Evolutionary conservation across 139 green algal species (phyloP), one percentile per base, ranked within the genome.

Genomic region (Dunaliella primolecta): DNA sequence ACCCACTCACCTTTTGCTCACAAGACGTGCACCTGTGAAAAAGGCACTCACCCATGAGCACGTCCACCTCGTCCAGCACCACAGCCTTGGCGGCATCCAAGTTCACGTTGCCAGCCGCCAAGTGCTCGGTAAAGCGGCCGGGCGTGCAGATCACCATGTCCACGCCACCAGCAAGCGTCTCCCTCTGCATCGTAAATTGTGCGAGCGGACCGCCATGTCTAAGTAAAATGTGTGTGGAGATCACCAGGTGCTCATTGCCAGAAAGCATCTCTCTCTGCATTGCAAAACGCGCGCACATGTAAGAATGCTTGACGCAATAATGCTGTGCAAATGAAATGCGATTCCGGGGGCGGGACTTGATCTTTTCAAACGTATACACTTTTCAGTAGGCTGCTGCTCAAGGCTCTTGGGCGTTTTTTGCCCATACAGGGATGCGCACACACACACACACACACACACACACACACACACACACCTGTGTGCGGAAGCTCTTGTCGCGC

Each of bases 31-130:
- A n/a, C n/a, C n/a, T n/a, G n/a, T n/a, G n/a, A n/a, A n/a, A n/a
- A n/a, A n/a, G n/a, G 35, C 7, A 64, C 46, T 86, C 85, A 90
- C 94, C 94, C 86, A 97, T 89, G 85, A 98, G 92, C 75, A 98
- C 91, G 82, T 98, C 96, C 81, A 93, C 93, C 89, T 98, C 96
- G 86, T 98, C 96, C 87, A 96, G 85, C 34, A 98, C 95, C 15
- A 98, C 56, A 3, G 85, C 84, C 7, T 46, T 36, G 82, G 89
- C 92, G 32, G 71, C 35, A 3, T 83, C 74, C 20, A 98, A 82
- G 35, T 78, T 31, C 85, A 98, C 88, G 30, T 37, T 86, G 25
- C 92, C 91, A 1, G 70, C 78, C 31, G 91, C 31, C 36, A 96
- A 64, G 72, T 94, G 92, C 78, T 93, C 83, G 27, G 80, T 20